Conservation (phyloP, 73 alveolate genomes). For the Urostyla sp. region DNA sequence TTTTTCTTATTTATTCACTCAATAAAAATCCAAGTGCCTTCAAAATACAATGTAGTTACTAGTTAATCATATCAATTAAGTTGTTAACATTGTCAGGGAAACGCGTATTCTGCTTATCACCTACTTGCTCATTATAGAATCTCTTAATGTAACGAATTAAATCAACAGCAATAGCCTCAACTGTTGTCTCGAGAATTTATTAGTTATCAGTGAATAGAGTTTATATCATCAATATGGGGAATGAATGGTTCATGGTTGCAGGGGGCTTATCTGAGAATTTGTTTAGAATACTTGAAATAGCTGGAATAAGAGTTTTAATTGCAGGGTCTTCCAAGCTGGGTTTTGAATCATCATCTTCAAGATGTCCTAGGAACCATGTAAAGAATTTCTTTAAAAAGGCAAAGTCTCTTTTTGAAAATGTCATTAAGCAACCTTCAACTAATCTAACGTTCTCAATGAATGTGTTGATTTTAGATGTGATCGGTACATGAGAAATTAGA, state of each 20-base stretch:
- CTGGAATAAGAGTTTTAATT: constrained; percentile 63
- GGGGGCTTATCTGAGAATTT: constrained; percentile 20
- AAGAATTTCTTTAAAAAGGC: constrained; percentile 84
- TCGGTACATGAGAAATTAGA: constrained; percentile 85
- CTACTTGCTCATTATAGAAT: constrained; percentile 31
- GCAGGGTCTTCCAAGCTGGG: constrained; percentile 68
- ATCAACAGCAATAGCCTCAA: constrained; percentile 56
- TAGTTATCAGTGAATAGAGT: constrained; percentile 62
- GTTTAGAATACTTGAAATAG: constrained; percentile 49
- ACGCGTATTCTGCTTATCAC: neutral
- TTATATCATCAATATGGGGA: constrained; percentile 56
- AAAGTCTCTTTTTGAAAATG: constrained; percentile 80
- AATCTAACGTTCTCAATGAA: constrained; percentile 78
- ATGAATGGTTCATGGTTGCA: constrained; percentile 22
- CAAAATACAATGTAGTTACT: constrained; percentile 33
- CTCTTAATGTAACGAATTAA: constrained; percentile 57
- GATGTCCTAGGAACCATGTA: constrained; percentile 88
- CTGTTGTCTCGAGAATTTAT: constrained; percentile 45
- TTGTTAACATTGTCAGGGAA: constrained; percentile 55
- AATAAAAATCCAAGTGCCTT: constrained; percentile 56
- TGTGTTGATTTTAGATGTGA: constrained; percentile 75
- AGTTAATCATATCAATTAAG: constrained; percentile 47
- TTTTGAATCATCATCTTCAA: constrained; percentile 83
- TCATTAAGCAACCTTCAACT: constrained; percentile 75
- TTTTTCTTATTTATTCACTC: constrained; percentile 8